Conservation (phyloP, 305 asterid species). For the Solanum hybrid region DNA sequence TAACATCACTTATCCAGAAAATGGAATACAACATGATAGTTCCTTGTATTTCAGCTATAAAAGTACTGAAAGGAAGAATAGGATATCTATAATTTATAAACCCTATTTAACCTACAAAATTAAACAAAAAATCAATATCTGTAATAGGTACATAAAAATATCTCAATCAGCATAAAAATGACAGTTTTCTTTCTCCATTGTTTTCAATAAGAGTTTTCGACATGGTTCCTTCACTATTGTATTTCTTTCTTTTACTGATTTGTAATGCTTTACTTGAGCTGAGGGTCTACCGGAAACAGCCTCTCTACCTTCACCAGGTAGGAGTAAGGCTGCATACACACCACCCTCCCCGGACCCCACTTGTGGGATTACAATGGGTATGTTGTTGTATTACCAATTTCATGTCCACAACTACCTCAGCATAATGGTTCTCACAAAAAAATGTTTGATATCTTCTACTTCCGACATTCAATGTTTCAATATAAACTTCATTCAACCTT, state of each 20-base stretch:
- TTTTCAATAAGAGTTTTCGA: neutral
- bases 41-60: neutral
- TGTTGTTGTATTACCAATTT: neutral
- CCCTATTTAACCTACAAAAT: neutral
- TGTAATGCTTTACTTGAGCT: neutral
- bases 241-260: neutral
- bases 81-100: neutral
- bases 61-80: neutral
- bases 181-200: neutral
- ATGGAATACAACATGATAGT: neutral
- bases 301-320: neutral
- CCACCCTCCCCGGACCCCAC: neutral
- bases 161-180: neutral
- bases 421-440: neutral
- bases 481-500: neutral
- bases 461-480: neutral
- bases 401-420: neutral
- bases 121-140: neutral
- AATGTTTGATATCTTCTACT: neutral
- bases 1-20: neutral
- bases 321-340: neutral
- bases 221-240: neutral
- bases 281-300: neutral
- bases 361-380: neutral
- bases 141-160: neutral